Base-by-base conservation (phyloP, 352 stramenopile species). In the Pythium sukuiense region DNA sequence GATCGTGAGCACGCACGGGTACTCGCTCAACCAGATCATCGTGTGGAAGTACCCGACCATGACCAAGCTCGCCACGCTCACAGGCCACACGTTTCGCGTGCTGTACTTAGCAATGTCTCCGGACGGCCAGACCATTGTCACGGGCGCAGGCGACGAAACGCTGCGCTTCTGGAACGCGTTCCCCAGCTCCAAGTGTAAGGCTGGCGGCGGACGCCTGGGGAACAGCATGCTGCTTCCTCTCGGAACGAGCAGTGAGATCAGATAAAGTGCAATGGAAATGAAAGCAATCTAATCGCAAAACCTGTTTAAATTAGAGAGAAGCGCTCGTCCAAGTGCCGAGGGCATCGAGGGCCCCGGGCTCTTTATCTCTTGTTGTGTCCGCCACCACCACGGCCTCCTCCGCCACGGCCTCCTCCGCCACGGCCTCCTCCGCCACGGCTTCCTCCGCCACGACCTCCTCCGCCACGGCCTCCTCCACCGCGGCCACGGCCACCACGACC, bases 161-260 rank as follows among this genome's bases (percentile, higher is more conserved):
- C 78, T 99, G 29, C 84, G 97, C 18, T 99, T 99, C 75, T 99
- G 96, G 96, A 98, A 98, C 68, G 91, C 97, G 5, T 99, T 99
- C 74, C 96, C 97, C 3, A 92, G 84, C 56, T 73, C 75, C 58
- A 92, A 88, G 71, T 60, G 71, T 30, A 83, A 87, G 33, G 56
- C 71, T 26, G 62, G 74, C 13, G 58, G 54, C 6, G 77, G 75
- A 55, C 81, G 79, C 3, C 61, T 94, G 33, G 79, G 82, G 37
- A 80, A 70, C 26, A 75, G 79, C 32, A 59, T 92, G 50, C 68
- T 92, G 67, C 61, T 92, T 29, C 82, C 83, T 5, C 70, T 89
- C 2, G 81, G 81, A 27, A 63, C 76, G 6, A 71, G 80, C 20
- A 79, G 70, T 52, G 80, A 90, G 62, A 90, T 92, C 58, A 73